Evolutionary conservation across 805 yeast species (phyloP).

Genomic region (Pichia gijzeniarum): DNA sequence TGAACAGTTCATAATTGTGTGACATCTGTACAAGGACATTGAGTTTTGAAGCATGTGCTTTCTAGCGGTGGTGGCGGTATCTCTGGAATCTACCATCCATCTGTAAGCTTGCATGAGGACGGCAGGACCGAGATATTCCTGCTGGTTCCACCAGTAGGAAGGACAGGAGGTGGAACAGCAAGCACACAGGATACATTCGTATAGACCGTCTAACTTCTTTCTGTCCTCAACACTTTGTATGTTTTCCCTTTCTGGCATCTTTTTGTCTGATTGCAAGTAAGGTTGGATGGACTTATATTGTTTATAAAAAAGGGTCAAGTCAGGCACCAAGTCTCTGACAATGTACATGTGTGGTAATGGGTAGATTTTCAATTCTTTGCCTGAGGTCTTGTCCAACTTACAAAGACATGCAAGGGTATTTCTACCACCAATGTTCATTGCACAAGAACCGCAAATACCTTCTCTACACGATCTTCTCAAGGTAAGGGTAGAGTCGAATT

Average conservation of each 20-base stretch:
- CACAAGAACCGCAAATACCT: conserved; percentile 99
- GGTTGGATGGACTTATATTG: conserved; percentile 98
- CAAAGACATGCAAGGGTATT: conserved; percentile 97
- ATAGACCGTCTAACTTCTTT: conserved; percentile 91
- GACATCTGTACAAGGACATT: conserved; percentile 97
- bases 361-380: conserved; percentile 78
- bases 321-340: conserved; percentile 96
- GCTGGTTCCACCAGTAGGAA: conserved; percentile 99
- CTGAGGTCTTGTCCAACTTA: conserved; percentile 75
- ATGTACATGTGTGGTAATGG: conserved; percentile 98
- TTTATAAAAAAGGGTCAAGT: conserved; percentile 94
- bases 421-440: conserved; percentile 98
- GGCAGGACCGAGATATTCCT: conserved; percentile 97
- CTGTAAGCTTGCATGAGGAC: conserved; percentile 98
- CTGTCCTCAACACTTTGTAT: conserved; percentile 89
- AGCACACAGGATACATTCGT: conserved; percentile 97
- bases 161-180: conserved; percentile 99
- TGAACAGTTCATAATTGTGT: conserved; percentile 98
- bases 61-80: conserved; percentile 77
- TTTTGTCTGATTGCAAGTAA: conserved; percentile 79
- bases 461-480: conserved; percentile 98
- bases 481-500: conserved; percentile 91
- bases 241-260: conserved; percentile 89
- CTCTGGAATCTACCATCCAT: conserved; percentile 97
- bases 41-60: conserved; percentile 90